Evolutionary conservation across 306 rosid genomes (phyloP).

Genomic region (Pyrus bretschneideri): DNA sequence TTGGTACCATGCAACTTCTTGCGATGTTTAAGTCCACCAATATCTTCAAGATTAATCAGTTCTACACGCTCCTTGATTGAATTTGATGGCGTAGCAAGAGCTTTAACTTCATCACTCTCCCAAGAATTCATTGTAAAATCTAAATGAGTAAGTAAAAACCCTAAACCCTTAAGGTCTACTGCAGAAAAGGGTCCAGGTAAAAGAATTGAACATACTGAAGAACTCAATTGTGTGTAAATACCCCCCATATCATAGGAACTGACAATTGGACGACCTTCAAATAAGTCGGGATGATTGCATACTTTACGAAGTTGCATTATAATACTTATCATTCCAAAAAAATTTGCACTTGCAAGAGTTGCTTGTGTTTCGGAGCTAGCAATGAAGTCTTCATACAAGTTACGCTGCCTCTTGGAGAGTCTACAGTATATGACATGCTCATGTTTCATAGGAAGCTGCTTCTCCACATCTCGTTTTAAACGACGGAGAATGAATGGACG

Average conservation of each 20-base stretch:
- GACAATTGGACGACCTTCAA: constrained; percentile 98
- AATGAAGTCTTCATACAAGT: constrained; percentile 92
- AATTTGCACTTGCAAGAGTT: constrained; percentile 87
- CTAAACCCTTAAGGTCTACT: constrained; percentile 68
- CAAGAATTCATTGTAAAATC: constrained; percentile 84
- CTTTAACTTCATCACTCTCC: constrained; percentile 83
- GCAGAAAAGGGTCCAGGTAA: constrained; percentile 50
- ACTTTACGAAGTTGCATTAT: constrained; percentile 99
- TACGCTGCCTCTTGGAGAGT: constrained; percentile 91
- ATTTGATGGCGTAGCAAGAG: constrained; percentile 68
- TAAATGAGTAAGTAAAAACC: constrained; percentile 79
- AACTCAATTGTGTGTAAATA: constrained; percentile 65
- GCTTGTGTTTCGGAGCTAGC: constrained; percentile 96
- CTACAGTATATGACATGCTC: constrained; percentile 94
- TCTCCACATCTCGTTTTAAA: constrained; percentile 90
- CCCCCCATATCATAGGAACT: constrained; percentile 92
- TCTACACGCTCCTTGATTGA: constrained; percentile 52
- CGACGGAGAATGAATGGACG: constrained; percentile 97
- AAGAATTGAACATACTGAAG: constrained; percentile 71
- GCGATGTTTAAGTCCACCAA: constrained; percentile 40
- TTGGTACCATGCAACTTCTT: constrained; percentile 62
- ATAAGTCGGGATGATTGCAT: constrained; percentile 97
- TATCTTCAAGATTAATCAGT: constrained; percentile 40
- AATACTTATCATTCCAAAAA: constrained; percentile 92
- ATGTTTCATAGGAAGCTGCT: constrained; percentile 89